Evolutionary conservation across 2,329 filamentous ascomycete species (phyloP).

Genomic region (Dothideomycetes sp.): DNA sequence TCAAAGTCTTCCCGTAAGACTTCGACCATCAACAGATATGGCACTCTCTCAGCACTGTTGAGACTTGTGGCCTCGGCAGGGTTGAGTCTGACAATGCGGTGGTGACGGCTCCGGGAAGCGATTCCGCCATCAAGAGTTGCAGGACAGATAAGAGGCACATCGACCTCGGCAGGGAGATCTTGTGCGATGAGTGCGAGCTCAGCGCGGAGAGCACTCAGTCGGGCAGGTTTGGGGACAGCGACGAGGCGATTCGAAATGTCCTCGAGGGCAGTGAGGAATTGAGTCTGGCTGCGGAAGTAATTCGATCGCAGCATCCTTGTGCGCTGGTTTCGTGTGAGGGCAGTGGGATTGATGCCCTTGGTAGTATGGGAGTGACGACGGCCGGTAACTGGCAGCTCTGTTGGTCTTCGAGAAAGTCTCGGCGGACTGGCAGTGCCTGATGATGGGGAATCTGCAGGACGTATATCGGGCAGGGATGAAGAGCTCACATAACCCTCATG

Average conservation of each 20-base stretch:
- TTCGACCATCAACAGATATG: slow-evolving; percentile 76
- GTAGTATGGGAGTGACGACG: slow-evolving; percentile 48
- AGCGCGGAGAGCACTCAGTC: slow-evolving; percentile 68
- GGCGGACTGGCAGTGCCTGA: slow-evolving; percentile 8
- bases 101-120: slow-evolving; percentile 66
- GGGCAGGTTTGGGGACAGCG: slow-evolving; percentile 68
- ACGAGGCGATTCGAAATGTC: slow-evolving; percentile 79
- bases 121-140: slow-evolving; percentile 61
- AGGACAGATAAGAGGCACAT: slow-evolving; percentile 72
- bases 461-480: slow-evolving; percentile 22
- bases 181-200: slow-evolving; percentile 72
- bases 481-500: slow-evolving; percentile 20
- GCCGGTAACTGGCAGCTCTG: slow-evolving; percentile 16
- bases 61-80: slow-evolving; percentile 75
- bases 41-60: slow-evolving; percentile 79
- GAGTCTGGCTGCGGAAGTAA: slow-evolving; percentile 72
- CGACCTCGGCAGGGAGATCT: slow-evolving; percentile 72
- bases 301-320: slow-evolving; percentile 65
- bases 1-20: slow-evolving; percentile 72
- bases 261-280: slow-evolving; percentile 69
- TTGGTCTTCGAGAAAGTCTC: slow-evolving; percentile 18
- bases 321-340: slow-evolving; percentile 56
- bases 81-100: slow-evolving; percentile 73
- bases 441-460: slow-evolving; percentile 4
- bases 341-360: slow-evolving; percentile 45